These are phyloP conservation scores for Plectosphaerella plurivora DNA, from an alignment of 2,329 filamentous ascomycete species.

Conservation along the genomic window DNA sequence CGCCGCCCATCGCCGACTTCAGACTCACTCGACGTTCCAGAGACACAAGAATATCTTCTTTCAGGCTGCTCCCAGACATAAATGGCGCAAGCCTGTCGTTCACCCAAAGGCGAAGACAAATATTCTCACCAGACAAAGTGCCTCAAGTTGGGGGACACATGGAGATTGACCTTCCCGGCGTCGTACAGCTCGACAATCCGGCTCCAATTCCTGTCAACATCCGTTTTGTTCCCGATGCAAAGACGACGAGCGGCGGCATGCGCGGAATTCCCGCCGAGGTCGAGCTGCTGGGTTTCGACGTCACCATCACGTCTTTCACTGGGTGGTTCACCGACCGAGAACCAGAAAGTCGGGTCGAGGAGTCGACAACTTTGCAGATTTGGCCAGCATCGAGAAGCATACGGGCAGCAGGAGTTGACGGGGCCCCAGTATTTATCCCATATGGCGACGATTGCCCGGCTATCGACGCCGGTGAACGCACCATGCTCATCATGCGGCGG, in stretches of 20 bases:
- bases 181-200: conserved; percentile 23
- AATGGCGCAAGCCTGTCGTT: conserved; percentile 21
- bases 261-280: conserved; percentile 8
- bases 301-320: conserved; percentile 7
- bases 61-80: conserved; percentile 25
- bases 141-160: conserved; percentile 22
- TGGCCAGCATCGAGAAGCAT: background rate
- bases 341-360: background rate
- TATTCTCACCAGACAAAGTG: conserved; percentile 26
- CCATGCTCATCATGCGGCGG: background rate
- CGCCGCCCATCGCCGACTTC: conserved; percentile 14
- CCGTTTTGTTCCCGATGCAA: conserved; percentile 8
- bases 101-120: conserved; percentile 23
- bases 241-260: conserved; percentile 11
- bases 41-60: conserved; percentile 6
- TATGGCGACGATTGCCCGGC: background rate
- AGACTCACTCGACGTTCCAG: background rate
- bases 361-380: background rate
- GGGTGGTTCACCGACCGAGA: background rate
- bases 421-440: background rate
- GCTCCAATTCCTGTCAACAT: conserved; percentile 16
- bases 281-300: conserved; percentile 9
- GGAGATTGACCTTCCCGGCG: conserved; percentile 17
- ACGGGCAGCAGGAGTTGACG: background rate
- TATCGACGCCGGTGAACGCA: background rate